phyloP scores from a whole-genome alignment of 1,284 basidiomycete species.

The Cryptococcus sp. region DNA sequence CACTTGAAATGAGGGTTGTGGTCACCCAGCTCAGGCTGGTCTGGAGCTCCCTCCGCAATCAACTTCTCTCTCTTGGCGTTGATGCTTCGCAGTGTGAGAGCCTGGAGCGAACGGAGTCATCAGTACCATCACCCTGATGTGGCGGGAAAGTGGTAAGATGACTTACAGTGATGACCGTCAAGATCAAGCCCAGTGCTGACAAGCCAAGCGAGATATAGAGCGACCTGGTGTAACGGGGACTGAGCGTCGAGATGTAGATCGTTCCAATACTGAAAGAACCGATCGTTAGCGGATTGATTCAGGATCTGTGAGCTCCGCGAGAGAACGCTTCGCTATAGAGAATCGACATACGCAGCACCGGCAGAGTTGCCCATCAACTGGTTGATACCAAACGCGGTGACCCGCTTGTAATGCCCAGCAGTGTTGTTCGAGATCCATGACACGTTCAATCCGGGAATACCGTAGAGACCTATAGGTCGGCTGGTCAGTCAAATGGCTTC shows the following conservation, averaged over 20 bases:
- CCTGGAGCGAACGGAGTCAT: neutral
- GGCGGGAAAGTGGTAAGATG: neutral
- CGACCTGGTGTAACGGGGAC: constrained; percentile 16
- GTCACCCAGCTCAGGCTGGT: constrained; percentile 29
- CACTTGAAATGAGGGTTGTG: constrained; percentile 29
- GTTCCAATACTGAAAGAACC: constrained; percentile 13
- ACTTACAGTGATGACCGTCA: constrained; percentile 13
- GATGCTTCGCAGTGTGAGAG: constrained; percentile 4
- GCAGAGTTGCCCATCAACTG: constrained; percentile 39
- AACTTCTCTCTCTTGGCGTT: constrained; percentile 21
- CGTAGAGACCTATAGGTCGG: constrained; percentile 21
- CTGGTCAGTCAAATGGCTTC: too few species aligned
- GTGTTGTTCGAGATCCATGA: constrained; percentile 31
- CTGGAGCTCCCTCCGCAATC: constrained; percentile 24
- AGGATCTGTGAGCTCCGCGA: neutral
- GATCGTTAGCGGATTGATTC: neutral
- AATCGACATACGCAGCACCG: constrained; percentile 17
- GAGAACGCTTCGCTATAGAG: neutral
- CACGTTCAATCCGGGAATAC: constrained; percentile 31
- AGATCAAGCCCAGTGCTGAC: constrained; percentile 14
- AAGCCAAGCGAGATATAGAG: constrained; percentile 23
- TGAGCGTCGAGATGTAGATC: constrained; percentile 15
- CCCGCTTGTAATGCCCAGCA: constrained; percentile 32
- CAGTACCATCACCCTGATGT: neutral
- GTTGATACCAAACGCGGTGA: constrained; percentile 29